phyloP scores from a whole-genome alignment of 2,329 filamentous ascomycete genomes.

The Exophiala viscosa region DNA sequence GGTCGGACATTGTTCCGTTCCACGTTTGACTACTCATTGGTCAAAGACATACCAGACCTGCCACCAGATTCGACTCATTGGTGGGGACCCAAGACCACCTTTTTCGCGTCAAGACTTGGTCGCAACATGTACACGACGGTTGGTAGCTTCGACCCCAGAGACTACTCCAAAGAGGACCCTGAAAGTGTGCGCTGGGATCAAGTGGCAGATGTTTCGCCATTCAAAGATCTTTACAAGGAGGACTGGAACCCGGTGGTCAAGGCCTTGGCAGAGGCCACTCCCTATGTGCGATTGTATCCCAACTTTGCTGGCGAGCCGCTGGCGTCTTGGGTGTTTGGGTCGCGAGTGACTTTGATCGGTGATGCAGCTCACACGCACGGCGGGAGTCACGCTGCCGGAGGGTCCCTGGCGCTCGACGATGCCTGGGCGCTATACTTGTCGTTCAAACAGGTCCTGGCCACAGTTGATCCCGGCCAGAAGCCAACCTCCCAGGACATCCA shows the following conservation, averaged over 20 bases:
- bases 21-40: constrained; percentile 42
- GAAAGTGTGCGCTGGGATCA: constrained; percentile 41
- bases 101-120: constrained; percentile 45
- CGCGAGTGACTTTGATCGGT: constrained; percentile 31
- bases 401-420: constrained; percentile 33
- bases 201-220: constrained; percentile 35
- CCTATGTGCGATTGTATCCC: constrained; percentile 41
- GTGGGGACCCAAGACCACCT: constrained; percentile 43
- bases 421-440: constrained; percentile 42
- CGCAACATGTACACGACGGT: constrained; percentile 44
- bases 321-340: constrained; percentile 41
- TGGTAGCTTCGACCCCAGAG: constrained; percentile 31
- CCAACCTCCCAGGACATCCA: constrained; percentile 27
- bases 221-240: constrained; percentile 37
- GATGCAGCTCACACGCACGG: constrained; percentile 34
- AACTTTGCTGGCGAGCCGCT: constrained; percentile 43
- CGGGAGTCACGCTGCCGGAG: constrained; percentile 33
- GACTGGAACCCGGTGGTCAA: constrained; percentile 44
- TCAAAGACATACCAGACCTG: constrained; percentile 40
- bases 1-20: constrained; percentile 46
- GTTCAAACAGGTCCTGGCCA: constrained; percentile 36
- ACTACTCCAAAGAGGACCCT: constrained; percentile 33
- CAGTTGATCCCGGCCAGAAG: constrained; percentile 13
- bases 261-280: constrained; percentile 41
- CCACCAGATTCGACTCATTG: constrained; percentile 44